These are phyloP conservation scores for Phaeotremella skinneri DNA, from an alignment of 768 basidiomycete species.

Conservation along the genomic window DNA sequence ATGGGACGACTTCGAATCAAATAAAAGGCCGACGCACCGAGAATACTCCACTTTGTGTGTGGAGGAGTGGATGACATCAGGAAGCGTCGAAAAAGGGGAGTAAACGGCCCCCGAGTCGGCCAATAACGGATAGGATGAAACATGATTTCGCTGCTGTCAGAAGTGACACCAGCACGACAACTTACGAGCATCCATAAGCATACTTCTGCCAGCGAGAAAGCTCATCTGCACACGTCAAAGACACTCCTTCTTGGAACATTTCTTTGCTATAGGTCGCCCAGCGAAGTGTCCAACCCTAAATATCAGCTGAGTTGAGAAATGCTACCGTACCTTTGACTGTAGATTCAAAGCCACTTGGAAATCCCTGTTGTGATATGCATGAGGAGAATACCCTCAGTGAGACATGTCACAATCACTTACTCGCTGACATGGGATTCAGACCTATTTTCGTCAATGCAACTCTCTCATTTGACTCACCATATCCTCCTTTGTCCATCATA, in stretches of 20 bases:
- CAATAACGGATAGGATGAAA: conserved; percentile 77
- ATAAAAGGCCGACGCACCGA: no score
- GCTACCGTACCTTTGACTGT: conserved; percentile 58
- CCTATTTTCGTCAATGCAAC: conserved; percentile 38
- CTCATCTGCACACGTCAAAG: conserved; percentile 79
- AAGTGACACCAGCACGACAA: background rate
- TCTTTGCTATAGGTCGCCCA: conserved; percentile 75
- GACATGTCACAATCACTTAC: conserved; percentile 6
- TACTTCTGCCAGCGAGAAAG: conserved; percentile 81
- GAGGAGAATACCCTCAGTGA: background rate
- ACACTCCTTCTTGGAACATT: conserved; percentile 85
- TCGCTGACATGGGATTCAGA: conserved; percentile 73
- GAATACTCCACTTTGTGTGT: conserved; percentile 58
- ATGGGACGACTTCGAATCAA: no score
- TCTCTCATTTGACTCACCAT: conserved; percentile 61
- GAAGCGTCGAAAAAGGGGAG: conserved; percentile 45
- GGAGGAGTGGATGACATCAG: conserved; percentile 52
- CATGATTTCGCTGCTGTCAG: conserved; percentile 56
- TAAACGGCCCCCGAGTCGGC: conserved; percentile 76
- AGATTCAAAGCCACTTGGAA: conserved; percentile 75
- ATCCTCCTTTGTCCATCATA: conserved; percentile 65
- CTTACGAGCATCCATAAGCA: conserved; percentile 22
- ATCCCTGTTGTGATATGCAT: conserved; percentile 72
- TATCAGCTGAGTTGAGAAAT: background rate
- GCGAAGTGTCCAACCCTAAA: conserved; percentile 29